Evolutionary conservation across 2,329 filamentous ascomycete genomes (phyloP).

Genomic region (Clonostachys sp.): DNA sequence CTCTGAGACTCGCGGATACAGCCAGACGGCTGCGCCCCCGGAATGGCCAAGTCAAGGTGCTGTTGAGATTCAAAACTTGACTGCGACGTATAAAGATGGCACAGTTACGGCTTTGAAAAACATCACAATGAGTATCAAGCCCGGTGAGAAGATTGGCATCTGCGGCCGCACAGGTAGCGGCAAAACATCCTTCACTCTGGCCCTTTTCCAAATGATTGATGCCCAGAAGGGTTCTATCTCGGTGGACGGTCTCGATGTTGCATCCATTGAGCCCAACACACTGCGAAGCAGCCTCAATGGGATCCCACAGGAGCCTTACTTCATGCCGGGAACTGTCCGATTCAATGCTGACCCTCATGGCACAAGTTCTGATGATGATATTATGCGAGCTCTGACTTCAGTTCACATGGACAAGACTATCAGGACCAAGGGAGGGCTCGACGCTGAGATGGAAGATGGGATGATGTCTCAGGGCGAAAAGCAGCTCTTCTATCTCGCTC

Average conservation of each 20-base stretch:
- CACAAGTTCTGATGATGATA: constrained; percentile 26
- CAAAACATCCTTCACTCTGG: constrained; percentile 31
- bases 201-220: constrained; percentile 29
- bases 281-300: constrained; percentile 27
- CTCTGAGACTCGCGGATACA: constrained; percentile 4
- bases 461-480: constrained; percentile 38
- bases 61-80: constrained; percentile 69
- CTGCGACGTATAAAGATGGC: constrained; percentile 13
- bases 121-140: constrained; percentile 14
- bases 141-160: constrained; percentile 22
- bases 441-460: constrained; percentile 19
- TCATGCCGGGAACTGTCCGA: constrained; percentile 39
- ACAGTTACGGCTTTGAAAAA: constrained; percentile 9
- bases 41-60: constrained; percentile 82
- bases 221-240: constrained; percentile 32
- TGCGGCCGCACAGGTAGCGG: constrained; percentile 30
- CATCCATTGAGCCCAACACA: constrained; percentile 13
- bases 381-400: constrained; percentile 35
- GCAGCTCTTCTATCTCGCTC: constrained; percentile 42
- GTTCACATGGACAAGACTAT: constrained; percentile 39
- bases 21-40: constrained; percentile 43
- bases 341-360: constrained; percentile 39
- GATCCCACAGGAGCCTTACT: constrained; percentile 46
- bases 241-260: constrained; percentile 35
- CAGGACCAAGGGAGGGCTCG: constrained; percentile 26